Evolutionary conservation across 2,329 filamentous ascomycete species (phyloP), one percentile per base, ranked within the genome.

Genomic region (Epicoccum nigrum): DNA sequence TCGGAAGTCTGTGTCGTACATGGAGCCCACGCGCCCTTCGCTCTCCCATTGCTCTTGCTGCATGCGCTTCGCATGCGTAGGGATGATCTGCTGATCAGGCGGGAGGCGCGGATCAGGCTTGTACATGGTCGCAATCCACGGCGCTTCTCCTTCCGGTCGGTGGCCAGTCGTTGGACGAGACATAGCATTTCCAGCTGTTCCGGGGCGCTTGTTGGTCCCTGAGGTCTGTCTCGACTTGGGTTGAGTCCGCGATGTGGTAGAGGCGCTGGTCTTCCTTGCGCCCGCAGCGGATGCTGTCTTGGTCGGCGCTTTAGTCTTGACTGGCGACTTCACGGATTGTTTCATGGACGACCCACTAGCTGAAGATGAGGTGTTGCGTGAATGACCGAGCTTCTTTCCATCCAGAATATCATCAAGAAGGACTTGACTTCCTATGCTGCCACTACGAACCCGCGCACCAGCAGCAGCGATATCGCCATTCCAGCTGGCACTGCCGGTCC

Each of bases 31-130:
- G 59, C 90, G 91, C 57, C 92, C 92, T 72, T 97, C 90, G 63
- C 86, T 89, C 74, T 95, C 92, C 92, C 92, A 97, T 72, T 93
- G 90, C 73, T 97, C 92, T 76, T 97, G 93, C 72, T 94, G 90
- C 73, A 97, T 82, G 48, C 90, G 84, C 65, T 88, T 91, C 11
- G 94, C 94, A 56, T 97, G 92, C 0, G 94, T 97, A 1, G 94
- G 94, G 9, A 99, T 84, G 45, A 99, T 86, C 70, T 99, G 94
- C 73, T 99, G 90, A 56, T 99, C 94, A 0, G 92, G 94, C 5
- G 94, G 94, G 27, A 99, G 79, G 54, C 92, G 87, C 23, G 94
- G 94, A 69, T 99, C 94, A 0, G 94, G 94, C 68, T 95, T 96
- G 74, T 97, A 99, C 75, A 96, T 91, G 17, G 89, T 90, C 37